Percentiles rank a stretch among this genome's conserved stretches.
Evolutionary conservation across 148 eudicot species (phyloP).

Genomic region (Tetragonia tetragonoides): DNA sequence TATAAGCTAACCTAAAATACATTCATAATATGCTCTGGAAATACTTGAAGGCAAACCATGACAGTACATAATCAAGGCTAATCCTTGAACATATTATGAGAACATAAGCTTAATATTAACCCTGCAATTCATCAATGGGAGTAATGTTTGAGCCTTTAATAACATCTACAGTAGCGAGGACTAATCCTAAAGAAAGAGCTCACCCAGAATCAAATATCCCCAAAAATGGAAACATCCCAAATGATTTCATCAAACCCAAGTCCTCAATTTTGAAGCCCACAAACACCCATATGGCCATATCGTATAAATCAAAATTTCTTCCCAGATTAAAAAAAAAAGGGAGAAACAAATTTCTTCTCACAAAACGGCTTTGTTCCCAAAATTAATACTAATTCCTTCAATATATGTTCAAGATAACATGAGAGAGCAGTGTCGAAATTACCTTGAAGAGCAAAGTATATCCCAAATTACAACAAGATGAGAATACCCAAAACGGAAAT

Average conservation of each 20-base stretch:
- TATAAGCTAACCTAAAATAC: no score
- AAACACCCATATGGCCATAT: neutral
- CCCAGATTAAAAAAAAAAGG: neutral
- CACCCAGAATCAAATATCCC: neutral
- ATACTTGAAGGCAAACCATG: neutral
- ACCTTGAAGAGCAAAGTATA: conserved; percentile 17
- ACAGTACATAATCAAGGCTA: neutral
- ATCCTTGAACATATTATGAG: neutral
- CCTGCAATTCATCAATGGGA: neutral
- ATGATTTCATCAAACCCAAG: neutral
- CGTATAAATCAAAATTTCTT: neutral
- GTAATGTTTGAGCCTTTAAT: neutral
- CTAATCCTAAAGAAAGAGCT: neutral
- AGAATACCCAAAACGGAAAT: neutral
- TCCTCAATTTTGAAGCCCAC: neutral
- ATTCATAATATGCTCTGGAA: neutral
- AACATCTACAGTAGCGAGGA: neutral
- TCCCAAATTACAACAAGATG: neutral
- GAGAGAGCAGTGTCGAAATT: neutral
- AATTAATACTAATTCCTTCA: neutral
- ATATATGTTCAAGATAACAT: neutral
- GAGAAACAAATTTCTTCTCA: neutral
- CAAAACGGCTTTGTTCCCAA: neutral
- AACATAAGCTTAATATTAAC: neutral
- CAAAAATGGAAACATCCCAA: neutral